Evolutionary conservation across 768 basidiomycete species (phyloP), one percentile per base, ranked within the genome.

Genomic region (Russula griseocarnosa): DNA sequence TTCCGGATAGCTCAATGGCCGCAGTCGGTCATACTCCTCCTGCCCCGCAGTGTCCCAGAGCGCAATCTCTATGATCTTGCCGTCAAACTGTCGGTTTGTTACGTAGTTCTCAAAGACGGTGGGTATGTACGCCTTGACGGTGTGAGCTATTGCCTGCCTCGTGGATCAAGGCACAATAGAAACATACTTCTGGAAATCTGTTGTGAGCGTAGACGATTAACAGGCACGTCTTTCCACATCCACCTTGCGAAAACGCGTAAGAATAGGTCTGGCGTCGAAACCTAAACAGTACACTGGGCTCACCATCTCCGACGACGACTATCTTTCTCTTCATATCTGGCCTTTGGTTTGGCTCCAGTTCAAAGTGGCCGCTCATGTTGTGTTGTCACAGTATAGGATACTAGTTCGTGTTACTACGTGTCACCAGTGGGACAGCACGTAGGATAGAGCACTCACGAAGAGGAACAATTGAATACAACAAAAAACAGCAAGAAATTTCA

Each of bases 31-130:
- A 75, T 97, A 98, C 77, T 98, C 94, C 76, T 98, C 94, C 74
- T 97, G 94, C 30, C 94, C 94, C 0, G 94, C 94, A 1, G 94
- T 98, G 76, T 98, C 94, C 94, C 96, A 99, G 20, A 99, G 81
- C n/a, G 97, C 96, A 49, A 99, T 83, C 72, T 97, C 93, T 66
- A 99, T 86, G 22, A 90, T 79, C 76, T 94, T 94, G 61, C 88
- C 87, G 28, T 95, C 93, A 70, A 88, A 92, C 55, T 85, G 79
- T 42, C 94, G 88, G 67, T 90, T 86, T 14, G 90, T 92, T 60
- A 93, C 90, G 71, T 94, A 94, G 81, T 93, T 94, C 75, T 95
- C 93, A 73, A 95, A 95, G 11, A 95, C 93, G 24, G 93, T 94
- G 34, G 93, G 94, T 70, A 94, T 87, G 74, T 95, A 94, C 36